Conservation (phyloP, 345 rosid species). For the Euphorbia lathyris region DNA sequence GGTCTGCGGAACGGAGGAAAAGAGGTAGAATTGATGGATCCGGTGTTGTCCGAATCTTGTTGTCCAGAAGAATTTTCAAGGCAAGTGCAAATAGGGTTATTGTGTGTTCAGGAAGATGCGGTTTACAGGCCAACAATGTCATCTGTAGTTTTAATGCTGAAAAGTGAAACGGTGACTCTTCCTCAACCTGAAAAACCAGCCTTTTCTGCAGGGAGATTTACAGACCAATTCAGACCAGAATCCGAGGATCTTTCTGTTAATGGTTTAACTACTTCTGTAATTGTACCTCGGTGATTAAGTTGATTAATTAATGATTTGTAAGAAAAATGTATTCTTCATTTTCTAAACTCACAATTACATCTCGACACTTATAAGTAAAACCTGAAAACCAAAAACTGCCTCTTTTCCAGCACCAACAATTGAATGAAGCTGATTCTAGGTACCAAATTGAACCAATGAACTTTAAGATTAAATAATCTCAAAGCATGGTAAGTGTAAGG, state of each 20-base stretch:
- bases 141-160: constrained; percentile 39
- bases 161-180: constrained; percentile 35
- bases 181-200: constrained; percentile 40
- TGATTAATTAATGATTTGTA: too few species aligned
- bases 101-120: constrained; percentile 18
- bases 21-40: constrained; percentile 7
- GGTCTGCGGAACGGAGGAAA: constrained; percentile 3
- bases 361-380: too few species aligned
- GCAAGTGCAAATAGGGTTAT: constrained; percentile 3
- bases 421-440: too few species aligned
- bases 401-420: too few species aligned
- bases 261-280: constrained; percentile 14
- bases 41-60: background rate
- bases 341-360: too few species aligned
- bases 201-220: constrained; percentile 22
- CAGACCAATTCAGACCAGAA: background rate
- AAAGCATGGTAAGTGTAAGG: too few species aligned
- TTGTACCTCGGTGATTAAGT: constrained; percentile 21
- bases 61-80: constrained; percentile 6
- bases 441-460: too few species aligned
- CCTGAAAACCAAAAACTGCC: too few species aligned
- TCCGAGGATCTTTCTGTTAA: constrained; percentile 12
- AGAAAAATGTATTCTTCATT: too few species aligned
- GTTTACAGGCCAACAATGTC: constrained; percentile 48
- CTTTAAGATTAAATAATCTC: too few species aligned